These are phyloP conservation scores for Cutaneotrichosporon daszewskae DNA, from an alignment of 1,284 basidiomycete species.

Conservation along the genomic window DNA sequence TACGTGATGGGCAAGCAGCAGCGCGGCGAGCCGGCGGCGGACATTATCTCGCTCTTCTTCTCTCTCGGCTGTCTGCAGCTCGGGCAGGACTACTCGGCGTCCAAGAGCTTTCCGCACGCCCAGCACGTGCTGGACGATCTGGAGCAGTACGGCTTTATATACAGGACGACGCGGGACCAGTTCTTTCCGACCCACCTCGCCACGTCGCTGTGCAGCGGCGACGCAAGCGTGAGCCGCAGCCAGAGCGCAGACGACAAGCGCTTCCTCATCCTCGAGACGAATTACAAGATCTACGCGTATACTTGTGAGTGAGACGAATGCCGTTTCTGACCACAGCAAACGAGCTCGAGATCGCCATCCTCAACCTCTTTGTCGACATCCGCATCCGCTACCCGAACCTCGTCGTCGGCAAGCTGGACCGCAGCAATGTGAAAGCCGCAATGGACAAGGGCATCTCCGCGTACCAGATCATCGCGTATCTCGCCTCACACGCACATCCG, in stretches of 20 bases:
- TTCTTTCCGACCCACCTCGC: slow-evolving; percentile 96
- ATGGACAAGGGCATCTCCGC: slow-evolving; percentile 93
- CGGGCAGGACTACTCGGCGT: slow-evolving; percentile 87
- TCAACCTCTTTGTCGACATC: slow-evolving; percentile 88
- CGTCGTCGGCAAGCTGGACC: slow-evolving; percentile 87
- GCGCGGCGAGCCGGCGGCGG: slow-evolving; percentile 82
- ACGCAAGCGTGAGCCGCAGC: slow-evolving; percentile 57
- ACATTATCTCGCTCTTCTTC: slow-evolving; percentile 89
- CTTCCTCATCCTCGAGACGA: slow-evolving; percentile 96
- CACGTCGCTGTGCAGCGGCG: slow-evolving; percentile 68
- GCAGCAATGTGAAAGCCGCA: slow-evolving; percentile 91
- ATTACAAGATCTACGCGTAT: slow-evolving; percentile 97
- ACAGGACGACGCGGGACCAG: slow-evolving; percentile 57
- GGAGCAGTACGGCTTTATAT: slow-evolving; percentile 89
- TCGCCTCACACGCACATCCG: slow-evolving; percentile 89
- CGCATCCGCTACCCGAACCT: slow-evolving; percentile 94
- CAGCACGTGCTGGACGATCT: slow-evolving; percentile 76
- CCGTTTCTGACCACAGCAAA: slow-evolving; percentile 59
- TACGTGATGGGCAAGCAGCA: slow-evolving; percentile 61
- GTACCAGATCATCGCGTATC: slow-evolving; percentile 94
- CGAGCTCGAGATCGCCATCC: slow-evolving; percentile 88
- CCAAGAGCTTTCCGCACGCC: slow-evolving; percentile 66
- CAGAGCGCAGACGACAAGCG: slow-evolving; percentile 56
- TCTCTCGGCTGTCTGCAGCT: slow-evolving; percentile 92
- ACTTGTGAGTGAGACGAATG: slow-evolving; percentile 50